These are phyloP conservation scores for Ceriops zippeliana DNA, from an alignment of 345 rosid genomes.

Conservation along the genomic window DNA sequence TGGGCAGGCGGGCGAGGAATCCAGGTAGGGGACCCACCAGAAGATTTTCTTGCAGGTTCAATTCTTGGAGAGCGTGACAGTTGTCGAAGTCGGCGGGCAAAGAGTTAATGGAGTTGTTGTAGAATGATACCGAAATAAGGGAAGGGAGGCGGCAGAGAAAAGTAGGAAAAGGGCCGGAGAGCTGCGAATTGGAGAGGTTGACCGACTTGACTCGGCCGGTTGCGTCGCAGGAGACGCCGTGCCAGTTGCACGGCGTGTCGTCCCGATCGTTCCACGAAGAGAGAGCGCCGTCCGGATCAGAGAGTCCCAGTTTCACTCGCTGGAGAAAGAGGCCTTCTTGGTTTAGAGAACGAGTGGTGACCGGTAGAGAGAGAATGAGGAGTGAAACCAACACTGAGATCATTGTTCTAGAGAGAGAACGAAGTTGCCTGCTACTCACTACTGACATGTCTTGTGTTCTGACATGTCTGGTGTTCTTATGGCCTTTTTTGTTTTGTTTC, in stretches of 20 bases:
- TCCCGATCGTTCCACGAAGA: conserved; percentile 67
- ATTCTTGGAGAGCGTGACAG: conserved; percentile 44
- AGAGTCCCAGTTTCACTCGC: conserved; percentile 50
- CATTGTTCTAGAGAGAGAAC: conserved; percentile 24
- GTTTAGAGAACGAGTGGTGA: conserved; percentile 38
- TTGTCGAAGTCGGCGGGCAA: conserved; percentile 44
- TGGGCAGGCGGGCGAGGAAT: conserved; percentile 46
- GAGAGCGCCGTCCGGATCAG: conserved; percentile 52
- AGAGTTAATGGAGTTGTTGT: conserved; percentile 57
- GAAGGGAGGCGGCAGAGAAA: conserved; percentile 67
- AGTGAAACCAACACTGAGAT: conserved; percentile 28
- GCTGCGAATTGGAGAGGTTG: conserved; percentile 45
- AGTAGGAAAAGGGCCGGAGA: conserved; percentile 73
- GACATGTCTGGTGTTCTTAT: too few species aligned
- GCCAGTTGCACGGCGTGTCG: conserved; percentile 69
- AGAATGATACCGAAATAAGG: conserved; percentile 43
- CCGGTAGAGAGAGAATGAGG: conserved; percentile 14
- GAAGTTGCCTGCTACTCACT: too few species aligned
- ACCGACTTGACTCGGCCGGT: conserved; percentile 46
- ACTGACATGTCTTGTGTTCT: too few species aligned
- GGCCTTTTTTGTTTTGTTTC: too few species aligned
- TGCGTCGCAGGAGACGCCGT: conserved; percentile 57
- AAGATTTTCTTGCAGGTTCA: conserved; percentile 43
- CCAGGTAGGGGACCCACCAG: conserved; percentile 56
- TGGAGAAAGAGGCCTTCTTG: conserved; percentile 75